Conservation (phyloP, 495 filamentous ascomycete genomes). For the Evansstolkia leycettana region DNA sequence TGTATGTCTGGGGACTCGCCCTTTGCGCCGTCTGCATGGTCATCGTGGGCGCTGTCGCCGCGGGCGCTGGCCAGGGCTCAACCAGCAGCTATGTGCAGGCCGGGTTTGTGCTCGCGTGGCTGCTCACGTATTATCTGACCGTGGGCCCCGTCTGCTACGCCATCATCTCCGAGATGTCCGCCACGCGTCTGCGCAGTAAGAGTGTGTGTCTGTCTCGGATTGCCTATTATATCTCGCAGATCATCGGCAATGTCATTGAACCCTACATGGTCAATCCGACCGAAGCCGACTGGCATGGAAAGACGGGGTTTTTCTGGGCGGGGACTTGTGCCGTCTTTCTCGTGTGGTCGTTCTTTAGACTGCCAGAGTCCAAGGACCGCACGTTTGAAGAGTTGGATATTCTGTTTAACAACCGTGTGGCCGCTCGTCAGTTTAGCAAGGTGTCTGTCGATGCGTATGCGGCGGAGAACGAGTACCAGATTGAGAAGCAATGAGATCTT, state of each 20-base stretch:
- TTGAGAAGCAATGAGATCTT: too few relatives aligned
- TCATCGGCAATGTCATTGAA: conserved; percentile 50
- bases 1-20: conserved; percentile 56
- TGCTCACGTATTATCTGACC: conserved; percentile 53
- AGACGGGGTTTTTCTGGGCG: conserved; percentile 60
- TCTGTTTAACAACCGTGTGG: conserved; percentile 45
- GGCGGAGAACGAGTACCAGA: too few relatives aligned
- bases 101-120: conserved; percentile 52
- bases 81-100: conserved; percentile 26
- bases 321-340: conserved; percentile 50
- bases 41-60: conserved; percentile 51
- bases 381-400: conserved; percentile 59
- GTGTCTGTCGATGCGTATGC: too few relatives aligned
- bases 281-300: conserved; percentile 54
- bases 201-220: conserved; percentile 52
- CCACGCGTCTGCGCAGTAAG: conserved; percentile 52
- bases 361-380: conserved; percentile 53
- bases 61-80: conserved; percentile 39
- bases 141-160: conserved; percentile 64
- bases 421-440: conserved; percentile 47
- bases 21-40: conserved; percentile 45
- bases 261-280: conserved; percentile 58
- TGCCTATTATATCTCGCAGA: conserved; percentile 52
- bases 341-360: conserved; percentile 54
- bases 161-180: conserved; percentile 58